Evolutionary conservation across 2,329 filamentous ascomycete genomes (phyloP).

Genomic region (Cytospora leucostoma): DNA sequence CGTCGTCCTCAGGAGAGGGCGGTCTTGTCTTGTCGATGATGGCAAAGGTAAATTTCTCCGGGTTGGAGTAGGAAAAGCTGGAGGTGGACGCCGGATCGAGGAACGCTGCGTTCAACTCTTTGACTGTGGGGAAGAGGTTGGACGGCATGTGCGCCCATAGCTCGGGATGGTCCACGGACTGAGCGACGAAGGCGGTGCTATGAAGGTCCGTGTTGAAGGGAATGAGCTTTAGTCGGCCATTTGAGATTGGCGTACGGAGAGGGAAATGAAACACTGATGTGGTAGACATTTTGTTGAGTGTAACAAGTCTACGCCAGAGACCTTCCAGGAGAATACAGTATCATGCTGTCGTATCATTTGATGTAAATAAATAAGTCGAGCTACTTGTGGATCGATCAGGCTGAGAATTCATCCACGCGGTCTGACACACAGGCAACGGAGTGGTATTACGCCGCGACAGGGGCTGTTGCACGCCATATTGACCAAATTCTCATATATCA

Average conservation of each 20-base stretch:
- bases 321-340: no score
- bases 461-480: no score
- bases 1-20: conserved; percentile 32
- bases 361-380: no score
- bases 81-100: conserved; percentile 16
- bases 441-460: no score
- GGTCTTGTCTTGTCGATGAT: conserved; percentile 36
- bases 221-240: conserved; percentile 29
- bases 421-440: no score
- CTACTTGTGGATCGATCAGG: no score
- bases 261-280: conserved; percentile 14
- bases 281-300: background rate
- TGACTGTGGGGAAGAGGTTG: conserved; percentile 28
- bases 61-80: conserved; percentile 19
- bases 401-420: no score
- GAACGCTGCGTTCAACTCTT: conserved; percentile 26
- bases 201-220: conserved; percentile 30
- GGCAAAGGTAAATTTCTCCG: conserved; percentile 29
- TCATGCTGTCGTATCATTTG: no score
- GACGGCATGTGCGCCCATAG: conserved; percentile 31
- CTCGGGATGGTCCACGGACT: conserved; percentile 24
- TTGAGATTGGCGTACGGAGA: conserved; percentile 30
- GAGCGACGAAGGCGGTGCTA: conserved; percentile 24
- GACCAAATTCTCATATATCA: no score
- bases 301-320: no score